A percentile compares a stretch with the other conserved stretches of the same genome.
Evolutionary conservation across 1,139 yeast species (phyloP).

Genomic region (Zhuliangozyma blackwelliae): DNA sequence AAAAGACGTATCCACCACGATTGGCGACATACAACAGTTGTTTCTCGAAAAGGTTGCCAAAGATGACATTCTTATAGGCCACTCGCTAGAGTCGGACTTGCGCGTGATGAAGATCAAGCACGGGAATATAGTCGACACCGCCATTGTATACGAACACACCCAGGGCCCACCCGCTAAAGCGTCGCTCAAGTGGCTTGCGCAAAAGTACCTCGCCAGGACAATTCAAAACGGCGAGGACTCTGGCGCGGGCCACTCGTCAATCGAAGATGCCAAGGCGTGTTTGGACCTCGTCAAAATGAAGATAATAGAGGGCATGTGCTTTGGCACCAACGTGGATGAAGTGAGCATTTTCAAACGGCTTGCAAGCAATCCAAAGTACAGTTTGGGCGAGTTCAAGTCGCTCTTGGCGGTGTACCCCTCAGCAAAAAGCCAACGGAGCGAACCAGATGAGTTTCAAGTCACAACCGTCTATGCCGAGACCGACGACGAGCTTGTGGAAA

Average conservation of each 20-base stretch:
- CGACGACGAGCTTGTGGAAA: slow-evolving; percentile 57
- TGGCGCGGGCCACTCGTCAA: slow-evolving; percentile 73
- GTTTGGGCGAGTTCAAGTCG: slow-evolving; percentile 26
- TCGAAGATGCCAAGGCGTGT: slow-evolving; percentile 82
- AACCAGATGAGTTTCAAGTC: slow-evolving; percentile 23
- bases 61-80: slow-evolving; percentile 63
- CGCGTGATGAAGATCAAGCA: slow-evolving; percentile 57
- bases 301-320: slow-evolving; percentile 57
- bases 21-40: slow-evolving; percentile 61
- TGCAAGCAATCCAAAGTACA: slow-evolving; percentile 7
- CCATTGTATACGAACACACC: slow-evolving; percentile 64
- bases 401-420: slow-evolving; percentile 34
- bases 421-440: slow-evolving; percentile 6
- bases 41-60: slow-evolving; percentile 39
- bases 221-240: slow-evolving; percentile 59
- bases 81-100: slow-evolving; percentile 68
- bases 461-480: slow-evolving; percentile 36
- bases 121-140: slow-evolving; percentile 64
- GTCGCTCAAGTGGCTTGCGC: slow-evolving; percentile 64
- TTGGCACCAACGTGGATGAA: slow-evolving; percentile 52
- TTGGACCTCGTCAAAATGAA: slow-evolving; percentile 71
- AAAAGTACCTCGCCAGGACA: slow-evolving; percentile 45
- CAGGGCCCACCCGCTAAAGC: slow-evolving; percentile 81
- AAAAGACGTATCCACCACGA: slow-evolving; percentile 56
- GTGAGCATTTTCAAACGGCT: slow-evolving; percentile 26